Base-by-base conservation (phyloP, 2,329 filamentous ascomycete genomes). In the Fusarium poae region DNA sequence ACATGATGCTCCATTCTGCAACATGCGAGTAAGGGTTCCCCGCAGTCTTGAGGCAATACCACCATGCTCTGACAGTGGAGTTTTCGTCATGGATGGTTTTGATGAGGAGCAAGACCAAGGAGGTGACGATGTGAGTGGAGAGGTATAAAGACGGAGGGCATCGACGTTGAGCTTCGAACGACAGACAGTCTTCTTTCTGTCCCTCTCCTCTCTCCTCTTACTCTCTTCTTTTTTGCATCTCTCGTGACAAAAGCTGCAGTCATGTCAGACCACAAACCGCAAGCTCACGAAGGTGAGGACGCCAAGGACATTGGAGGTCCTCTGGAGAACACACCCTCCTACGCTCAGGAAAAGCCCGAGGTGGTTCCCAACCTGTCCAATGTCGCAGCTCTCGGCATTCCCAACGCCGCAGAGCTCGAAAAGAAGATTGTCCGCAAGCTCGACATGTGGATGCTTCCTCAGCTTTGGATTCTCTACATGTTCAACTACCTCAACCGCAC, bases 401-500 rank as follows among this genome's bases (percentile, higher is more conserved):
- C 57, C 1, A 61, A 70, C 1, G 20, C 48, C 1, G 16, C 44
- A 0, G 68, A 64, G 46, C 34, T 69, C 2, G 68, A 71, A 39
- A 71, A 70, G 55, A 64, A 35, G 25, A 60, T 71, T n/a, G 68
- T 72, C 5, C 52, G 68, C 6, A 61, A 53, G n/a, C 37, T 72
- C 1, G 68, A 71, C 27, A 40, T 48, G 3, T 67, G 40, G 23
- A 67, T 71, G 68, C n/a, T 71, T 20, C 68, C 68, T 2, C 66
- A 70, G 51, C 62, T 71, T 5, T 71, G 68, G 68, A 60, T 71
- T 4, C 40, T 71, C 6, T 71, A 71, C 53, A 69, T 71, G 65
- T 71, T 71, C 58, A 71, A 71, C 29, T 71, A 71, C 1, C 40
- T 71, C 9, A 68, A 71, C 55, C 48, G 68, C 1, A 71, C 63